Conservation (phyloP, 805 yeast species). For the Yamadazyma tumulicola region DNA sequence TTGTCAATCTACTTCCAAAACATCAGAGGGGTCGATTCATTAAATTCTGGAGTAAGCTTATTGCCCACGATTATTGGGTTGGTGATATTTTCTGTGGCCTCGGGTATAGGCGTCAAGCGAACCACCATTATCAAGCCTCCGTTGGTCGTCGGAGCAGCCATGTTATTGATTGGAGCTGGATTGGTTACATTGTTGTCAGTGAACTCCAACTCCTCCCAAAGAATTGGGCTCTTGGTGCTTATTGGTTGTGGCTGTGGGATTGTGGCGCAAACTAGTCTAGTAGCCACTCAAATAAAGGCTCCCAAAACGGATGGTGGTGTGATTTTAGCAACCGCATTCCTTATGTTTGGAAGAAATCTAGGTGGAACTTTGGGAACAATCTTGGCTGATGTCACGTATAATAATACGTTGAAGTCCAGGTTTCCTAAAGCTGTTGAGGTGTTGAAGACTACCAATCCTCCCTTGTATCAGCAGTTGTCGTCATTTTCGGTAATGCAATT, state of each 20-base stretch:
- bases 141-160: constrained; percentile 24
- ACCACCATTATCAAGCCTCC: constrained; percentile 41
- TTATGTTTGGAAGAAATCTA: constrained; percentile 42
- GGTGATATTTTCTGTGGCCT: constrained; percentile 29
- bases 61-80: constrained; percentile 42
- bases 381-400: constrained; percentile 10
- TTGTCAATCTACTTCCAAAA: constrained; percentile 47
- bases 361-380: constrained; percentile 44
- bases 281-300: constrained; percentile 46
- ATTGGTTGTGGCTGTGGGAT: constrained; percentile 49
- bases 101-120: constrained; percentile 38
- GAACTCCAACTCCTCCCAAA: constrained; percentile 30
- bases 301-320: constrained; percentile 50
- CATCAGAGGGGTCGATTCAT: constrained; percentile 36
- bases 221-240: constrained; percentile 45
- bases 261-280: constrained; percentile 42
- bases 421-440: constrained; percentile 6
- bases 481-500: constrained; percentile 5
- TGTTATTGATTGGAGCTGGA: constrained; percentile 42
- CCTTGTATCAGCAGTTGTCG: constrained; percentile 6
- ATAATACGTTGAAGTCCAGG: constrained; percentile 8
- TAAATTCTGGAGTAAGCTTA: constrained; percentile 44
- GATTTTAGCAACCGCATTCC: constrained; percentile 45
- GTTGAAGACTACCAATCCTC: constrained; percentile 8
- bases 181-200: constrained; percentile 37